Evolutionary conservation across 2,329 filamentous ascomycete genomes (phyloP), one percentile per base, ranked within the genome.

Genomic region (Cladosporium sp.): DNA sequence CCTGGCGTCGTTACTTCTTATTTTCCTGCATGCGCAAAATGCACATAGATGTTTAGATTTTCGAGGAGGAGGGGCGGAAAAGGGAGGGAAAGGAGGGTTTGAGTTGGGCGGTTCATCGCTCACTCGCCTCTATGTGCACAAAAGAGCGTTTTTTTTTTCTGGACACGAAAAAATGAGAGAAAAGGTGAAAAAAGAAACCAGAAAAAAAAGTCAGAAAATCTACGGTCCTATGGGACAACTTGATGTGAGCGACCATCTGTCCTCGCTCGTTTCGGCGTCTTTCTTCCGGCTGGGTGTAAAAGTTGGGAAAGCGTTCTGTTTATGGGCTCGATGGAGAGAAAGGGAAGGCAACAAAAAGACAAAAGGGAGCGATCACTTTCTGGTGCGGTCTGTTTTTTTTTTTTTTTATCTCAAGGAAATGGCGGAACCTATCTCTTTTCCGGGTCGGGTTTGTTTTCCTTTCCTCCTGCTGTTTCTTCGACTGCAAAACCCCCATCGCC

Each of bases 1-100:
- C 62, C 60, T 51, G 55, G 54, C 56, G 62, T 62, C 54, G 36
- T 50, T n/a, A n/a, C n/a, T n/a, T 29, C 38, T 51, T 48, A 54
- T 15, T 61, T 54, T 53, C 37, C 54, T 61, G 56, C 54, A 58
- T 56, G 55, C 58, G 58, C 61, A 51, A n/a, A n/a, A 56, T 42
- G 43, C 42, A 51, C 41, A 52, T 43, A 60, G 55, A 60, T 57
- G 48, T 61, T 66, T 43, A 51, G 48, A 51, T 44, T 43, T n/a
- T n/a, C n/a, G n/a, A n/a, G n/a, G n/a, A n/a, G n/a, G n/a, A n/a
- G n/a, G n/a, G n/a, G n/a, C n/a, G n/a, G n/a, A n/a, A n/a, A 15
- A 39, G 37, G 18, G 37, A 13, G 40, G 48, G 39, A 34, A 47
- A 20, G 19, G n/a, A 40, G 36, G 37, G 39, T n/a, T n/a, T n/a